These are phyloP conservation scores for Aspergillus asperescens DNA, from an alignment of 495 filamentous ascomycete species.

Conservation along the genomic window DNA sequence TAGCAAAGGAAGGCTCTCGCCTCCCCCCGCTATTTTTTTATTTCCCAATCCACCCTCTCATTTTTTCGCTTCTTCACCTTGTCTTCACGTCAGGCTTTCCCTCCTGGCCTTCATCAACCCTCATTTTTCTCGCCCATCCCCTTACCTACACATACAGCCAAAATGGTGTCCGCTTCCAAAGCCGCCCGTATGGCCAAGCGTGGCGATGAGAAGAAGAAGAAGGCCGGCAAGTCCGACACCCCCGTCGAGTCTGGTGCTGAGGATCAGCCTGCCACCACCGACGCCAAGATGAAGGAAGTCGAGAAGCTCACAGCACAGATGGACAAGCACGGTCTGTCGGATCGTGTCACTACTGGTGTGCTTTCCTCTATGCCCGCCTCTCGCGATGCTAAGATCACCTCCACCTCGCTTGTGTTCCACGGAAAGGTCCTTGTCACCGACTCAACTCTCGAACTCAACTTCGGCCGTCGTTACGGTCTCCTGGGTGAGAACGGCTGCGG, in stretches of 20 bases:
- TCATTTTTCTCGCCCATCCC: slow-evolving; percentile 9
- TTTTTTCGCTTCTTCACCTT: slow-evolving; percentile 27
- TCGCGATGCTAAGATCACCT: slow-evolving; percentile 95
- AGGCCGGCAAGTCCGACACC: slow-evolving; percentile 62
- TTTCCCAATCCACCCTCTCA: slow-evolving; percentile 36
- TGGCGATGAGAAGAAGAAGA: slow-evolving; percentile 63
- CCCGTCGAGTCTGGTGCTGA: slow-evolving; percentile 54
- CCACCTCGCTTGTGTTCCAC: slow-evolving; percentile 91
- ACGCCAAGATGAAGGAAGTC: slow-evolving; percentile 70
- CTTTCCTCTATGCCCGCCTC: slow-evolving; percentile 75
- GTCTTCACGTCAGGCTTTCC: slow-evolving; percentile 29
- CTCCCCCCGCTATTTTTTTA: slow-evolving; percentile 34
- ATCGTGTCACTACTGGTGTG: slow-evolving; percentile 97
- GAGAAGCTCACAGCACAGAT: slow-evolving; percentile 81
- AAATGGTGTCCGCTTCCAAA: slow-evolving; percentile 86
- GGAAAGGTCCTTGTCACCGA: slow-evolving; percentile 93
- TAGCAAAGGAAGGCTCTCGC: slow-evolving; percentile 19
- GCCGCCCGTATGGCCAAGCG: slow-evolving; percentile 96
- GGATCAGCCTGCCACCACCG: slow-evolving; percentile 64
- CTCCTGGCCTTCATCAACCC: slow-evolving; percentile 8
- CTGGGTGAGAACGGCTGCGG: slow-evolving; percentile 98
- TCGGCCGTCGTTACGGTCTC: slow-evolving; percentile 87
- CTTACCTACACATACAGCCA: slow-evolving; percentile 22
- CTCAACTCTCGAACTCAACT: slow-evolving; percentile 86
- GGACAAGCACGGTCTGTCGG: slow-evolving; percentile 92